Evolutionary conservation across 192 early-diverging fungal species (phyloP).

Genomic region (Backusella mclennaniae): DNA sequence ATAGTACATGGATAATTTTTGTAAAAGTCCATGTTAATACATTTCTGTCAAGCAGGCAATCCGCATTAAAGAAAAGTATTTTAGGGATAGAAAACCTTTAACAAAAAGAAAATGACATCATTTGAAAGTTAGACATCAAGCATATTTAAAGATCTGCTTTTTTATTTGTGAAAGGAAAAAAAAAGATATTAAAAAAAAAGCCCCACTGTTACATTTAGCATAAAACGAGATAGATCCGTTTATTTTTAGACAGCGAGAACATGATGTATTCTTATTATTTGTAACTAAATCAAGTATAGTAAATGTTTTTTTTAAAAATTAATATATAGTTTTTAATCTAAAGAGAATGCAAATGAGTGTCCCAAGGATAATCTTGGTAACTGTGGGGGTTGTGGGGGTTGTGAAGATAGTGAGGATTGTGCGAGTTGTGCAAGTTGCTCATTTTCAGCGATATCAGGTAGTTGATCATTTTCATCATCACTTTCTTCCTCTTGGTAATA

Average conservation of each 20-base stretch:
- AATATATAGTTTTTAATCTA: not conserved
- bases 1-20: not conserved
- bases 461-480: not conserved
- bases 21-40: not conserved
- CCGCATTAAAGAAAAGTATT: not conserved
- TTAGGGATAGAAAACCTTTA: not conserved
- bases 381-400: not conserved
- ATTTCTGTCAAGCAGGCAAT: not conserved
- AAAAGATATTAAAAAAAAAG: not conserved
- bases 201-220: not conserved
- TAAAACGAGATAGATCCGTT: not conserved
- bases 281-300: not conserved
- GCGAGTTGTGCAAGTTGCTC: not conserved
- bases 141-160: not conserved
- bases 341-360: not conserved
- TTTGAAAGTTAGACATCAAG: not conserved
- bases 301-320: not conserved
- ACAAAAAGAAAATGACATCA: not conserved
- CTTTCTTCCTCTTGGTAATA: conserved; percentile 13
- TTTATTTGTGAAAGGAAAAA: not conserved
- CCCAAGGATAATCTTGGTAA: not conserved
- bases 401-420: not conserved
- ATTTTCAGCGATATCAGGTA: not conserved
- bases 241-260: not conserved
- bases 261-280: not conserved